Conservation (phyloP, 2,329 filamentous ascomycete species). For the Fusarium equiseti region DNA sequence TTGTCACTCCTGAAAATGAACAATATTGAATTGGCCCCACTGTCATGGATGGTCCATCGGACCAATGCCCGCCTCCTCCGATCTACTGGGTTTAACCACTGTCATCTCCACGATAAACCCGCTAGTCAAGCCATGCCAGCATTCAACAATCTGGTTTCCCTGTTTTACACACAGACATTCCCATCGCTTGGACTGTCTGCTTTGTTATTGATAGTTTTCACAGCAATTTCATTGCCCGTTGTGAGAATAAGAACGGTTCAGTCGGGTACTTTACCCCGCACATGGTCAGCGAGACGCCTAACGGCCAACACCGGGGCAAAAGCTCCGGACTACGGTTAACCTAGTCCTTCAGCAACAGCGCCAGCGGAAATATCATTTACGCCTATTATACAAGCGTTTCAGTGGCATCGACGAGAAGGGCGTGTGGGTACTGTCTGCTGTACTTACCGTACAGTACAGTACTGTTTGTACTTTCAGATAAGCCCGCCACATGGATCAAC, state of each 20-base stretch:
- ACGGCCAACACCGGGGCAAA: conserved; percentile 5
- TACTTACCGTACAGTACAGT: too few relatives aligned
- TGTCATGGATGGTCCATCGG: background rate
- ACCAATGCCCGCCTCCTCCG: conserved; percentile 27
- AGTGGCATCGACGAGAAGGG: background rate
- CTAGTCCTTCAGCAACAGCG: background rate
- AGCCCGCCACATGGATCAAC: background rate
- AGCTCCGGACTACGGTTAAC: conserved; percentile 9
- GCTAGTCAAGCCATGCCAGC: conserved; percentile 26
- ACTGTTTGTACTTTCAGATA: background rate
- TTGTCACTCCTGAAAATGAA: background rate
- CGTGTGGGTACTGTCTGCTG: background rate
- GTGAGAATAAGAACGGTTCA: background rate
- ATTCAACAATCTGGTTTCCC: conserved; percentile 10
- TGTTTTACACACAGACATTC: conserved; percentile 26
- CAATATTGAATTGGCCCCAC: background rate
- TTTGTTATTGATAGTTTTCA: too few relatives aligned
- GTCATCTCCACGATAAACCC: conserved; percentile 35
- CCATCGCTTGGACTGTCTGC: background rate
- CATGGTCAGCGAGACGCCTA: background rate
- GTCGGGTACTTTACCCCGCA: background rate
- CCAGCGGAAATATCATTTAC: background rate
- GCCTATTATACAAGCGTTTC: background rate
- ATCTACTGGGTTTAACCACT: background rate
- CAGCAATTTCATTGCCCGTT: background rate